Evolutionary conservation across 805 yeast species (phyloP), one percentile per base, ranked within the genome.

Genomic region (Scheffersomyces spartinae): DNA sequence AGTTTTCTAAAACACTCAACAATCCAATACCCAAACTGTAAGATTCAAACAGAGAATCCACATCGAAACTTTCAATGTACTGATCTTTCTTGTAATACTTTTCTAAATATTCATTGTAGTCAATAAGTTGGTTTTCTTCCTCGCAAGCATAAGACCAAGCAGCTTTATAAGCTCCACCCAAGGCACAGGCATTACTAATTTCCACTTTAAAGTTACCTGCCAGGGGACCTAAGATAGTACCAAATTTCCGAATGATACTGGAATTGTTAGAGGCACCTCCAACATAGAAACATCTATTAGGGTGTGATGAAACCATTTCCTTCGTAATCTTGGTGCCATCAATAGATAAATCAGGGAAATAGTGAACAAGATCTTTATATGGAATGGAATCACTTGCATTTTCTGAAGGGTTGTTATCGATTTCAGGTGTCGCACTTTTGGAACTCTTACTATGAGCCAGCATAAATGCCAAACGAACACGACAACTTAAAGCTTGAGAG

Each of bases 121-220:
- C 57, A 40, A 49, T 53, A 65, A 52, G 64, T 9, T 42, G 30
- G 7, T 38, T 39, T 11, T 40, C 35, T 13, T 29, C 17, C 32
- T 57, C 64, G 29, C 52, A 52, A 27, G 43, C 34, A 30, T 47
- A 51, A 19, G 82, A 68, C 93, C 93, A 84, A 24, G 75, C 58
- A 1, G 94, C 88, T 45, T 81, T 79, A 52, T 67, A 81, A 21
- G 93, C 88, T 4, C 95, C 94, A 14, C 95, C 95, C 18, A 82
- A 49, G 0, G 95, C 95, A 62, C 95, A 85, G 1, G 95, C 91
- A 51, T 85, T 85, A 6, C 88, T 73, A 24, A 82, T 69, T 40
- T 81, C 85, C 19, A 79, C 74, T 32, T 71, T 69, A 45, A 52
- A 81, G 33, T 78, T 73, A 1, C 86, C 91, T 2, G 60, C 51